Evolutionary conservation across 2,329 filamentous ascomycete species (phyloP).

Genomic region (Tolypocladium capitatum): DNA sequence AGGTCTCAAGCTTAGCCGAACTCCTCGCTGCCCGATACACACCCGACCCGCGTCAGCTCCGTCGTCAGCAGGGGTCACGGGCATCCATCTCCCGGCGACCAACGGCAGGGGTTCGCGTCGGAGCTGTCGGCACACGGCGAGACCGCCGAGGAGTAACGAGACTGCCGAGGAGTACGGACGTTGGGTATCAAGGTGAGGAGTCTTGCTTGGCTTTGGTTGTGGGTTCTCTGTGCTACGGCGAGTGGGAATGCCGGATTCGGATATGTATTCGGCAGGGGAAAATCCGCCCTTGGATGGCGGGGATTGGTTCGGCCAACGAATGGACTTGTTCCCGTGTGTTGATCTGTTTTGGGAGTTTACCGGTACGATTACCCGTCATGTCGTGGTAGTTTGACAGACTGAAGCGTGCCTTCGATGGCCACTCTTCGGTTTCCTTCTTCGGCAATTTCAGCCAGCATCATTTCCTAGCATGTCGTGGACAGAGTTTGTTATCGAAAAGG

Average conservation of each 20-base stretch:
- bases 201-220: neutral
- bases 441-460: too few species aligned
- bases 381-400: too few species aligned
- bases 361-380: too few species aligned
- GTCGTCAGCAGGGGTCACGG: slow-evolving; percentile 10
- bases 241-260: neutral
- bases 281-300: neutral
- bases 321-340: neutral
- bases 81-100: slow-evolving; percentile 24
- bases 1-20: slow-evolving; percentile 27
- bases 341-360: too few species aligned
- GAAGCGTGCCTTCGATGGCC: too few species aligned
- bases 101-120: slow-evolving; percentile 26
- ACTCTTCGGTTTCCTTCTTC: too few species aligned
- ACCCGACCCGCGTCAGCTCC: slow-evolving; percentile 14
- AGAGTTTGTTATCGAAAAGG: too few species aligned
- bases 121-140: slow-evolving; percentile 35
- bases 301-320: neutral
- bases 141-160: slow-evolving; percentile 35
- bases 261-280: neutral
- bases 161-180: slow-evolving; percentile 28
- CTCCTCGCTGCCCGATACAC: slow-evolving; percentile 8
- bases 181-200: neutral
- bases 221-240: neutral
- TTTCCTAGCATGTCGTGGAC: too few species aligned